A percentile compares a stretch with the other conserved stretches of the same genome.
Conservation (phyloP, 1,284 basidiomycete species). For the Taiwanofungus camphoratus region DNA sequence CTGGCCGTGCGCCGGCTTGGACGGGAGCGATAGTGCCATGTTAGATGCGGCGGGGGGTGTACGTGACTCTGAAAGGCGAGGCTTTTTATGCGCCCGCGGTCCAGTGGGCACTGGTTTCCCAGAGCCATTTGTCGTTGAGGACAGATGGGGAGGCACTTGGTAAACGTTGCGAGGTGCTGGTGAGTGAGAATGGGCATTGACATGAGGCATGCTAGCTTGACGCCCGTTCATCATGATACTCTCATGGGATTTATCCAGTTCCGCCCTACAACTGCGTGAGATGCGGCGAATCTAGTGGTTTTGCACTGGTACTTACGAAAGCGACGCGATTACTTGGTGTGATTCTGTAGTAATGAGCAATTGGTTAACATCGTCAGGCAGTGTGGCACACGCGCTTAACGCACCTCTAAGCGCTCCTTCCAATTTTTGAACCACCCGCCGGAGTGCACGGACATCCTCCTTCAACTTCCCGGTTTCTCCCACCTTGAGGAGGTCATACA, state of each 20-base stretch:
- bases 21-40: conserved; percentile 18
- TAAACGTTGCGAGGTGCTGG: conserved; percentile 34
- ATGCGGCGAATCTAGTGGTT: background rate
- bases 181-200: conserved; percentile 34
- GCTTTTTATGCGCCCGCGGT: conserved; percentile 72
- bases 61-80: conserved; percentile 55
- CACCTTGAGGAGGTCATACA: conserved; percentile 60
- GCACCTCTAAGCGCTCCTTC: conserved; percentile 70
- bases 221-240: conserved; percentile 42
- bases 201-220: conserved; percentile 31
- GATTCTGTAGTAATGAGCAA: conserved; percentile 46
- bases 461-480: conserved; percentile 71
- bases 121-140: conserved; percentile 24
- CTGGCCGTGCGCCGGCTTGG: conserved; percentile 23
- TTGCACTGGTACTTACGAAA: conserved; percentile 52
- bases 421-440: conserved; percentile 57
- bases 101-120: conserved; percentile 65
- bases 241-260: conserved; percentile 69
- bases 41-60: conserved; percentile 32
- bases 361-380: too few species aligned
- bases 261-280: conserved; percentile 32
- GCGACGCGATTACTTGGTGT: conserved; percentile 57
- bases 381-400: conserved; percentile 19
- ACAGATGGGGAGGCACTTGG: conserved; percentile 20
- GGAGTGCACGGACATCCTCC: conserved; percentile 69